Evolutionary conservation across 805 yeast genomes (phyloP).

Genomic region (Yarrowia phangngaensis): DNA sequence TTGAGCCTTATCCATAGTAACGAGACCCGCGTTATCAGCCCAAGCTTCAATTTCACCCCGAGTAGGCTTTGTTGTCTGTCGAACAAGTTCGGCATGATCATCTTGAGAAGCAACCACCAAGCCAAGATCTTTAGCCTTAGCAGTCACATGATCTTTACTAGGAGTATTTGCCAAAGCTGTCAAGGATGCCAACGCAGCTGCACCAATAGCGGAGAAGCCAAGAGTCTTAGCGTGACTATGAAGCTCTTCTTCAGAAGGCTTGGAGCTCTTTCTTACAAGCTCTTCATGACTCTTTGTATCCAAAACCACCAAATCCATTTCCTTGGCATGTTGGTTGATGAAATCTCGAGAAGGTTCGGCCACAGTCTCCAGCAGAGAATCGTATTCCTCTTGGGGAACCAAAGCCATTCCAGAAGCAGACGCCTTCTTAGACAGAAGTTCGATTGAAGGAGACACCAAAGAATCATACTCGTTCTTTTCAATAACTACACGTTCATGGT

Average conservation of each 20-base stretch:
- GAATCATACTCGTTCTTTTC: constrained; percentile 5
- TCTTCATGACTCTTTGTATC: constrained; percentile 38
- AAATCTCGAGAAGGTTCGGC: constrained; percentile 34
- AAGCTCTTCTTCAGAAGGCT: constrained; percentile 25
- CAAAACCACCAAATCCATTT: constrained; percentile 37
- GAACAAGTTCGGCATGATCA: constrained; percentile 33
- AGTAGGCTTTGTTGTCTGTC: constrained; percentile 27
- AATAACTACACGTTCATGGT: constrained; percentile 31
- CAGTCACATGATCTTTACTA: constrained; percentile 12
- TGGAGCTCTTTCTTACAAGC: constrained; percentile 23
- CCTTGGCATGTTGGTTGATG: constrained; percentile 37
- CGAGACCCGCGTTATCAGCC: constrained; percentile 2
- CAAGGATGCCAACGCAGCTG: constrained; percentile 14
- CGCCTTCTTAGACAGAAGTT: constrained; percentile 1
- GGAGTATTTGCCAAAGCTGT: constrained; percentile 20
- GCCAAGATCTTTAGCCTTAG: constrained; percentile 33
- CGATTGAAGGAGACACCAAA: constrained; percentile 1
- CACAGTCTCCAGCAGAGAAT: constrained; percentile 13
- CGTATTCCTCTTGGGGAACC: constrained; percentile 22
- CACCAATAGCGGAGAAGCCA: constrained; percentile 2
- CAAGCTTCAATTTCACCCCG: constrained; percentile 26
- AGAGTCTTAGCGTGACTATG: constrained; percentile 20
- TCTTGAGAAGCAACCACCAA: constrained; percentile 38
- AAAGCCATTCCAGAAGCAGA: constrained; percentile 6
- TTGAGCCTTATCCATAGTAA: background rate